Conservation (phyloP, 305 asterid species). For the Fraxinus dipetala region DNA sequence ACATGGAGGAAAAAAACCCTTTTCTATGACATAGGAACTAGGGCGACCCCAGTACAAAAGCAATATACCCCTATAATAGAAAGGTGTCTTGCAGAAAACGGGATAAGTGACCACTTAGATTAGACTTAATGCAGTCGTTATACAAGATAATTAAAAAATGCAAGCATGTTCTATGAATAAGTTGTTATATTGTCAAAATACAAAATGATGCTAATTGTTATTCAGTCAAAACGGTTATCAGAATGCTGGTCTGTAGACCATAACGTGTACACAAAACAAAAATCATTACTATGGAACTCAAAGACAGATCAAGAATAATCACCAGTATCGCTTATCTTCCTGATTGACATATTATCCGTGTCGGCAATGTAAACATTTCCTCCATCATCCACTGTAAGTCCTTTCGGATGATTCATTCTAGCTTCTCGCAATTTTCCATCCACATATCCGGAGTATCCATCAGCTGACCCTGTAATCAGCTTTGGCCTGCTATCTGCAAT, state of each 20-base stretch:
- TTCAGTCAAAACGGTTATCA: background rate
- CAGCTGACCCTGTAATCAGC: slow-evolving; percentile 85
- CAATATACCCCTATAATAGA: background rate
- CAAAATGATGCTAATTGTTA: background rate
- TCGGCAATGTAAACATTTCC: slow-evolving; percentile 93
- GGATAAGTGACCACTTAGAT: background rate
- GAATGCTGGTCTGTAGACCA: background rate
- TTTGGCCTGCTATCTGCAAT: slow-evolving; percentile 75
- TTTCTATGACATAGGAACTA: background rate
- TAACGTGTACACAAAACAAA: background rate
- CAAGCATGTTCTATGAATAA: background rate
- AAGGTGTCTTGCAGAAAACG: background rate
- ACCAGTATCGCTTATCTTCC: slow-evolving; percentile 95
- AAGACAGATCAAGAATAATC: slow-evolving; percentile 14
- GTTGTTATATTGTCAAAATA: background rate
- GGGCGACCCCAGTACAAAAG: background rate
- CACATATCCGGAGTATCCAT: slow-evolving; percentile 79
- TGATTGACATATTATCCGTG: slow-evolving; percentile 86
- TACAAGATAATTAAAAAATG: background rate
- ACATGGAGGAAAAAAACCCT: background rate
- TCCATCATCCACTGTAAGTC: slow-evolving; percentile 80
- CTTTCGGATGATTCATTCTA: slow-evolving; percentile 93
- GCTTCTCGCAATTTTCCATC: slow-evolving; percentile 85
- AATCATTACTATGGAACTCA: background rate
- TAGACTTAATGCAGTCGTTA: background rate